Conservation (phyloP, 2,329 filamentous ascomycete genomes). For the Dothistroma pini region DNA sequence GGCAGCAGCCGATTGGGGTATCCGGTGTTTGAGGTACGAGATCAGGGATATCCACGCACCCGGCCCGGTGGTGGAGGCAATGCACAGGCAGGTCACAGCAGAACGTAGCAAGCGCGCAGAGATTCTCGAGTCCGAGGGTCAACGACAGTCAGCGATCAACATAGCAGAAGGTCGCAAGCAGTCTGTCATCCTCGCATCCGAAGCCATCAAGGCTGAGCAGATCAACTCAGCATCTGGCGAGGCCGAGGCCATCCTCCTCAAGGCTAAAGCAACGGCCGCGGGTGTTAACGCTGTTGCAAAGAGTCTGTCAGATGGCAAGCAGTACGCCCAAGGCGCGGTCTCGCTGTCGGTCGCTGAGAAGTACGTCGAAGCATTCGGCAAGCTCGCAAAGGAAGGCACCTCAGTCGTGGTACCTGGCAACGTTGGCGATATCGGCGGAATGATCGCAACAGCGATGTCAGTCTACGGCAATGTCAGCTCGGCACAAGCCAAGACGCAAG, state of each 20-base stretch:
- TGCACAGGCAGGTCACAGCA: conserved; percentile 97
- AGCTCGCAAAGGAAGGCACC: conserved; percentile 91
- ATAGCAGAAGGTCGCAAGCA: conserved; percentile 98
- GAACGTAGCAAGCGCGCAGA: conserved; percentile 97
- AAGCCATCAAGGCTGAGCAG: conserved; percentile 82
- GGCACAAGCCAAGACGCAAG: conserved; percentile 67
- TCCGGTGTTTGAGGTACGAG: conserved; percentile 93
- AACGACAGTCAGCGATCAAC: conserved; percentile 96
- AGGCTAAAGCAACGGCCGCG: conserved; percentile 77
- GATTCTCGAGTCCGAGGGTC: conserved; percentile 95
- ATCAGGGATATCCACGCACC: conserved; percentile 98
- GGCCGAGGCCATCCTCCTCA: conserved; percentile 85
- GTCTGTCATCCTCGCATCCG: conserved; percentile 91
- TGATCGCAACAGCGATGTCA: conserved; percentile 94
- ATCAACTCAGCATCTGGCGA: conserved; percentile 93
- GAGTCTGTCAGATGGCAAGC: conserved; percentile 58
- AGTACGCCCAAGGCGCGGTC: conserved; percentile 76
- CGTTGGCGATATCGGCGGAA: conserved; percentile 89
- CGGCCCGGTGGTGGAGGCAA: conserved; percentile 87
- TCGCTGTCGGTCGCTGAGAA: conserved; percentile 91
- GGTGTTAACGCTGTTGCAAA: conserved; percentile 84
- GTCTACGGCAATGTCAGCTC: conserved; percentile 93
- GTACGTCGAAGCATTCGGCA: conserved; percentile 92
- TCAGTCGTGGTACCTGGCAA: conserved; percentile 95
- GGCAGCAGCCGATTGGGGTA: conserved; percentile 93